Evolutionary conservation across 371 early-diverging fungal species (phyloP).

Genomic region (Neoconidiobolus thromboides): DNA sequence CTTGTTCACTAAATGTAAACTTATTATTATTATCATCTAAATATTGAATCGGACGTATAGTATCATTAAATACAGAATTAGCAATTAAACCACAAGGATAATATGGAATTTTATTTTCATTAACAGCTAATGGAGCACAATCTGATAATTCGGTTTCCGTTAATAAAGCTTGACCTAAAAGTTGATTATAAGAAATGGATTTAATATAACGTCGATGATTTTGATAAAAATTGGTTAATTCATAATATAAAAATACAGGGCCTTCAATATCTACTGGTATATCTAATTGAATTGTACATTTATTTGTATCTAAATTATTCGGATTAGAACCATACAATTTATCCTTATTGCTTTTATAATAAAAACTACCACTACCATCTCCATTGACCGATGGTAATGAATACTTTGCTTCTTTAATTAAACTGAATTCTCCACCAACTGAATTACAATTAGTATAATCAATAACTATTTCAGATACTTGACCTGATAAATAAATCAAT

Average conservation of each 20-base stretch:
- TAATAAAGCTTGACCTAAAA: constrained; percentile 34
- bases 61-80: constrained; percentile 30
- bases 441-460: constrained; percentile 68
- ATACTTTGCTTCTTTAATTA: not conserved
- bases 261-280: constrained; percentile 40
- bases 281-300: constrained; percentile 59
- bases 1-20: constrained; percentile 24
- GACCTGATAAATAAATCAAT: constrained; percentile 45
- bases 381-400: not conserved
- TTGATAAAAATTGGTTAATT: constrained; percentile 94
- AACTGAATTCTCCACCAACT: too few relatives aligned
- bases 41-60: not conserved
- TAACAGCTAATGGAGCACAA: constrained; percentile 13
- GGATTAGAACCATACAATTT: not conserved
- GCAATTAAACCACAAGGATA: constrained; percentile 98
- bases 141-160: constrained; percentile 8
- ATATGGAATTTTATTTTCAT: constrained; percentile 9
- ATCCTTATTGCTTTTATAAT: not conserved
- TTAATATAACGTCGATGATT: constrained; percentile 93
- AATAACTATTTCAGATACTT: constrained; percentile 60
- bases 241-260: constrained; percentile 84
- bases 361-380: not conserved
- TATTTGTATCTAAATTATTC: constrained; percentile 11
- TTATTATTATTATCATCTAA: not conserved
- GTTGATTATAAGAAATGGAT: constrained; percentile 63